Conservation (phyloP, 2,329 filamentous ascomycete species). For the Aulographum hederae region DNA sequence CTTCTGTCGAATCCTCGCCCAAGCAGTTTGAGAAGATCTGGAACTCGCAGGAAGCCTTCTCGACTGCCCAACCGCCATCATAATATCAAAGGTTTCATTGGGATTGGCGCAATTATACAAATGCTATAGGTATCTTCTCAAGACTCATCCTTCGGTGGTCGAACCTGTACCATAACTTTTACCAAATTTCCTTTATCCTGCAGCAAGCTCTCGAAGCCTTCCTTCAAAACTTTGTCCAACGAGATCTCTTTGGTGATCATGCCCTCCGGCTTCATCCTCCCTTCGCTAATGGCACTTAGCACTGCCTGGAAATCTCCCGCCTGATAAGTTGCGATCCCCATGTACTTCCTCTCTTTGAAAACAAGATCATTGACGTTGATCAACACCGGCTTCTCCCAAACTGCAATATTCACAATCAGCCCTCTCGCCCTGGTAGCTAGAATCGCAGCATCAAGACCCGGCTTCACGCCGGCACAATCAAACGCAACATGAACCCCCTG, state of each 20-base stretch:
- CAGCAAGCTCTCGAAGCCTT: slow-evolving; percentile 15
- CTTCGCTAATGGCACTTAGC: slow-evolving; percentile 26
- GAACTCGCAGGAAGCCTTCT: no score
- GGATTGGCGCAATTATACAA: no score
- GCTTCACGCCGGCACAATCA: slow-evolving; percentile 16
- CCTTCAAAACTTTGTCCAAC: slow-evolving; percentile 13
- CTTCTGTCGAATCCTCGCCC: no score
- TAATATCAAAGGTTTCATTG: no score
- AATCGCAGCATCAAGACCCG: slow-evolving; percentile 13
- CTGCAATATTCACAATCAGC: slow-evolving; percentile 15
- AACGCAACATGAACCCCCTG: slow-evolving; percentile 16
- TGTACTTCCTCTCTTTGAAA: slow-evolving; percentile 33
- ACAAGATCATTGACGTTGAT: slow-evolving; percentile 32
- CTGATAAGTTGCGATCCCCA: slow-evolving; percentile 33
- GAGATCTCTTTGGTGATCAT: slow-evolving; percentile 16
- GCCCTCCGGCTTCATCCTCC: slow-evolving; percentile 17
- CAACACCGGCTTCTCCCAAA: slow-evolving; percentile 15
- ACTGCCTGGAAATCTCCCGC: slow-evolving; percentile 31
- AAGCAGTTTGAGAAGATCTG: no score
- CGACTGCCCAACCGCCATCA: no score
- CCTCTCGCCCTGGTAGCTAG: slow-evolving; percentile 13
- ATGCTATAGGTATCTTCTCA: background rate
- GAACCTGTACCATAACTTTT: slow-evolving; percentile 15
- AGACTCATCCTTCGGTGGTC: background rate
- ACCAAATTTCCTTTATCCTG: slow-evolving; percentile 16